Percentiles rank a stretch among this genome's conserved stretches.
phyloP scores from a whole-genome alignment of 2,329 filamentous ascomycete genomes.

The Chaetomiaceae sp. region DNA sequence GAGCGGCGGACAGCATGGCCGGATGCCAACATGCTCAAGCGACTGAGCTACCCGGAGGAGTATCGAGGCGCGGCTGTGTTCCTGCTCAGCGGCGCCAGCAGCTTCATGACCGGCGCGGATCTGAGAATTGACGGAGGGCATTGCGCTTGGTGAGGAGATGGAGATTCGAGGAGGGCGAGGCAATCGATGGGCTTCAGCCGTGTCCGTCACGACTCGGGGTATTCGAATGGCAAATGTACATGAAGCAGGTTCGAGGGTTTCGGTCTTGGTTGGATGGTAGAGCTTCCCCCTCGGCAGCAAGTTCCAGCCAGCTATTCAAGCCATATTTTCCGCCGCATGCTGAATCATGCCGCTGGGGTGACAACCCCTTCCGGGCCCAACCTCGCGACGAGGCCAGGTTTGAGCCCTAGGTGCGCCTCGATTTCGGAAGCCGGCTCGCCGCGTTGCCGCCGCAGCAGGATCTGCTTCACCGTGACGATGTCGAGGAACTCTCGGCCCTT shows the following conservation, averaged over 20 bases:
- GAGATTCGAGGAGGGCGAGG: no score
- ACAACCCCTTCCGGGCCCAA: slow-evolving; percentile 39
- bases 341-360: slow-evolving; percentile 28
- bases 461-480: slow-evolving; percentile 41
- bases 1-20: slow-evolving; percentile 65
- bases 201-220: slow-evolving; percentile 7
- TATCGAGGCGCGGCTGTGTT: slow-evolving; percentile 67
- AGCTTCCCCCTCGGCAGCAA: neutral
- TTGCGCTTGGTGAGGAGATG: slow-evolving; percentile 45
- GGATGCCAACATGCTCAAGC: slow-evolving; percentile 76
- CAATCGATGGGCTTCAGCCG: neutral
- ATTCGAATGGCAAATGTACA: slow-evolving; percentile 16
- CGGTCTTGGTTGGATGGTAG: neutral
- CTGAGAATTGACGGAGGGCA: slow-evolving; percentile 68
- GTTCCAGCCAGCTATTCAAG: slow-evolving; percentile 3
- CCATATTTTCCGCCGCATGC: neutral
- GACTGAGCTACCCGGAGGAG: slow-evolving; percentile 60
- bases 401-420: slow-evolving; percentile 41
- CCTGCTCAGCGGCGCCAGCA: slow-evolving; percentile 59
- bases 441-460: slow-evolving; percentile 38
- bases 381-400: slow-evolving; percentile 38
- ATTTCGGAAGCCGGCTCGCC: slow-evolving; percentile 37
- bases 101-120: slow-evolving; percentile 65
- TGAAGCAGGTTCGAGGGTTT: neutral
- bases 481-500: slow-evolving; percentile 42